Base-by-base conservation (phyloP, 768 basidiomycete species). In the Naematelia aurantialba region DNA sequence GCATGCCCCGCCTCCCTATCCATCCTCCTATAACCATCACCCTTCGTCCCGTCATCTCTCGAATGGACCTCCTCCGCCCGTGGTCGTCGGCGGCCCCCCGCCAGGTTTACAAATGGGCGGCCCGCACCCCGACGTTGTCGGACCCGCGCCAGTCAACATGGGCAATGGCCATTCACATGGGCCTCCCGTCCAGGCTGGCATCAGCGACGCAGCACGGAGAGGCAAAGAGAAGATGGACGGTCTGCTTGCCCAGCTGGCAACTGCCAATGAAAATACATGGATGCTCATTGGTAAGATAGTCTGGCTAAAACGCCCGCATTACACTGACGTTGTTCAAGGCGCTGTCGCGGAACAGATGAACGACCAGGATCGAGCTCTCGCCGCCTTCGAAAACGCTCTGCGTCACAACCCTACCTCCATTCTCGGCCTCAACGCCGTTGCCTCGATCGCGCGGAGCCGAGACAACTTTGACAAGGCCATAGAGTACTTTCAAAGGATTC, bases 401-500 rank as follows among this genome's bases (percentile, higher is more conserved):
- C 86, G 91, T 79, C 92, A 97, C 81, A 98, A 97, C 73, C 88
- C 92, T 70, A 84, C 85, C 78, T 93, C 89, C 71, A 82, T 94
- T 65, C 82, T 87, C 71, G 92, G 91, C 44, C 85, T 98, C 65
- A 91, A 89, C 39, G 89, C 92, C 76, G 89, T 94, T 44, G 94
- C 93, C 73, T 88, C 89, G 63, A 94, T 97, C 78, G 91, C 90
- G 78, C 87, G 94, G 81, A 90, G 91, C 82, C 91, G 89, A 76
- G 94, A 99, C 79, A 91, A 98, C 78, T 96, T 93, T 79, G 86
- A 89, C 79, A 93, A 91, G 85, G 94, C 94, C 49, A 86, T 97
- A 76, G 94, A 97, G 60, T 96, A 89, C 80, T 98, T 96, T 76
- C 90, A 96, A 69, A 86, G 93, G 47, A 91, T 93, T 21, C 83